A percentile compares a stretch with the other conserved stretches of the same genome.
phyloP scores from a whole-genome alignment of 2,329 filamentous ascomycete species.

The Penicillium sp. region DNA sequence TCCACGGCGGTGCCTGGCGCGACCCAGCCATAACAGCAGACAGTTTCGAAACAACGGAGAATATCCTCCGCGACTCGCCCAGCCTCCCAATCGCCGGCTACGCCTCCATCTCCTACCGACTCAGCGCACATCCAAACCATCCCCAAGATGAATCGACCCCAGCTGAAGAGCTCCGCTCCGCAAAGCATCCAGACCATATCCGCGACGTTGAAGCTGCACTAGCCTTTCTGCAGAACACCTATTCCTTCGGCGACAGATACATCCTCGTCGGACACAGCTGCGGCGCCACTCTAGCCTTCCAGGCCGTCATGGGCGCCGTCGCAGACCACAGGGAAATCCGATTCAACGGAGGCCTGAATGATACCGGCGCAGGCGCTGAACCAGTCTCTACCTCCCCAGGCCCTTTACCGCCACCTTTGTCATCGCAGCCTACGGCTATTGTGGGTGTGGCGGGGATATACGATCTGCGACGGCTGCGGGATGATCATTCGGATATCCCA shows the following conservation, averaged over 20 bases:
- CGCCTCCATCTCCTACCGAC: constrained; percentile 53
- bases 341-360: constrained; percentile 7
- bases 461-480: constrained; percentile 43
- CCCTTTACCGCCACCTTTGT: constrained; percentile 14
- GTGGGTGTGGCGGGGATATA: constrained; percentile 52
- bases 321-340: constrained; percentile 16
- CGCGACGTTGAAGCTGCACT: constrained; percentile 47
- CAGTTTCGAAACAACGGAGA: constrained; percentile 41
- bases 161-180: constrained; percentile 36
- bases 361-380: constrained; percentile 7
- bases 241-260: constrained; percentile 44
- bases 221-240: constrained; percentile 45
- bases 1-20: constrained; percentile 56
- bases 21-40: constrained; percentile 46
- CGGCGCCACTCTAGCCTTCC: constrained; percentile 52
- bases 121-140: constrained; percentile 47
- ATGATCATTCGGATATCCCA: constrained; percentile 34
- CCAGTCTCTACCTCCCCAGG: constrained; percentile 18
- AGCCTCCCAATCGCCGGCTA: constrained; percentile 41
- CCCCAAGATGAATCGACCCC: constrained; percentile 39
- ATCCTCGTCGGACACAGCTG: constrained; percentile 53
- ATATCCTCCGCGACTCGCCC: constrained; percentile 33
- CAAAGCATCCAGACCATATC: constrained; percentile 52
- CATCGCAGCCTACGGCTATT: constrained; percentile 41
- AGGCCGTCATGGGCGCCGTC: constrained; percentile 44